Evolutionary conservation across 345 rosid genomes (phyloP), one percentile per base, ranked within the genome.

Genomic region (Bruguiera gymnorhiza): DNA sequence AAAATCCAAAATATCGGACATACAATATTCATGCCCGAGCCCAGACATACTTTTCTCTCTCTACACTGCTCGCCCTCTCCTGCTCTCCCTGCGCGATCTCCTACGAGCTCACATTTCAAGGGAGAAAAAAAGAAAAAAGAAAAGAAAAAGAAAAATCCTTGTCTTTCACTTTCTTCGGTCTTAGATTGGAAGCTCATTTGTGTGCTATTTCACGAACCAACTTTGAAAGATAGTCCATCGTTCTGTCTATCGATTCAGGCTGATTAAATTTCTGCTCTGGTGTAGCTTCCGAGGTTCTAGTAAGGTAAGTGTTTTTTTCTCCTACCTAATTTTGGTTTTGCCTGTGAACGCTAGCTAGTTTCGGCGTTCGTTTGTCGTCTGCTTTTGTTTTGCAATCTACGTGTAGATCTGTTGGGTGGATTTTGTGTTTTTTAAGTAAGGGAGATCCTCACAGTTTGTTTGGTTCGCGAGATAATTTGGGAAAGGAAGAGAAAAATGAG

Each of bases 361-460:
- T 66, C 32, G 51, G 20, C n/a, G 52, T 36, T 36, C 61, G 27
- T 39, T 50, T 56, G 8, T 62, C 65, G 48, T 55, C 59, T 55
- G 59, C 15, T 23, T 16, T 23, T 55, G 59, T 53, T 69, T 61
- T 24, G 50, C 36, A 61, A 31, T 60, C 63, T 59, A 54, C 39
- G 53, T n/a, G 68, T 75, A 81, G 85, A 84, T 84, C 83, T 81
- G 79, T 62, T 48, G 70, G 65, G 24, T 31, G 27, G 60, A 15
- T 43, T 30, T 52, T 60, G 30, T 34, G 26, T 64, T 36, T 66
- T 74, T 69, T 8, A 66, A 67, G 51, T 23, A 30, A 60, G 63
- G 73, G 67, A 52, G 79, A 78, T 73, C 74, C 67, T 68, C 34
- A 30, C 31, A 27, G 21, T 54, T 54, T 78, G 60, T 76, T 72